Conservation (phyloP, 345 rosid genomes). For the Microcos paniculata region DNA sequence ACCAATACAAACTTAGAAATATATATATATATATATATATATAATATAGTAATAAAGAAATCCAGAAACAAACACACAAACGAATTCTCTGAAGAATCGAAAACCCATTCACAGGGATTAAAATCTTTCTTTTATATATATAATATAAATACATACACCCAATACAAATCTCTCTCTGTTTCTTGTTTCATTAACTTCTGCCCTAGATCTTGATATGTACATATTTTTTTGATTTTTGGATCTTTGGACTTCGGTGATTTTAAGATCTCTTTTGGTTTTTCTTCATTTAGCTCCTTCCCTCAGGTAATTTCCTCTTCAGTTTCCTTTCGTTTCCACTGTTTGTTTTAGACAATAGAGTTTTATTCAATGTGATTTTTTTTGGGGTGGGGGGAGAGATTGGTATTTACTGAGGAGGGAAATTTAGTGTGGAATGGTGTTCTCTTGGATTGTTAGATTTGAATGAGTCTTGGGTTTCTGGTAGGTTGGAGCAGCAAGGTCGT, state of each 20-base stretch:
- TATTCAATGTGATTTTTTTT: background rate
- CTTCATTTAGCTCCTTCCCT: background rate
- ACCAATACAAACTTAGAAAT: background rate
- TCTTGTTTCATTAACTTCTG: background rate
- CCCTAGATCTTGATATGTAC: slow-evolving; percentile 12
- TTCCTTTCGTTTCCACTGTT: background rate
- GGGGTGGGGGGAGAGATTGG: background rate
- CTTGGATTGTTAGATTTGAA: slow-evolving; percentile 1
- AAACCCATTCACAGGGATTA: background rate
- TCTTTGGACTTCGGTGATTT: background rate
- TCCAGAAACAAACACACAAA: background rate
- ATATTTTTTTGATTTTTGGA: background rate
- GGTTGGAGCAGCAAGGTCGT: background rate
- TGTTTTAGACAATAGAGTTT: background rate
- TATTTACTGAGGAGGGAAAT: background rate
- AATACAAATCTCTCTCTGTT: background rate
- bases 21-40: background rate
- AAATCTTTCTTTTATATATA: background rate
- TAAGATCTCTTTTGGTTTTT: background rate
- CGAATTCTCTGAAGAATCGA: background rate
- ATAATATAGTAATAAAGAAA: background rate
- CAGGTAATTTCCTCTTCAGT: slow-evolving; percentile 7
- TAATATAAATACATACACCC: background rate
- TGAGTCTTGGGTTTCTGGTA: background rate
- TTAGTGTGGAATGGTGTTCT: background rate